Evolutionary conservation across 495 filamentous ascomycete genomes (phyloP), one percentile per base, ranked within the genome.

Genomic region (Pseudoneurospora amorphoporcata): DNA sequence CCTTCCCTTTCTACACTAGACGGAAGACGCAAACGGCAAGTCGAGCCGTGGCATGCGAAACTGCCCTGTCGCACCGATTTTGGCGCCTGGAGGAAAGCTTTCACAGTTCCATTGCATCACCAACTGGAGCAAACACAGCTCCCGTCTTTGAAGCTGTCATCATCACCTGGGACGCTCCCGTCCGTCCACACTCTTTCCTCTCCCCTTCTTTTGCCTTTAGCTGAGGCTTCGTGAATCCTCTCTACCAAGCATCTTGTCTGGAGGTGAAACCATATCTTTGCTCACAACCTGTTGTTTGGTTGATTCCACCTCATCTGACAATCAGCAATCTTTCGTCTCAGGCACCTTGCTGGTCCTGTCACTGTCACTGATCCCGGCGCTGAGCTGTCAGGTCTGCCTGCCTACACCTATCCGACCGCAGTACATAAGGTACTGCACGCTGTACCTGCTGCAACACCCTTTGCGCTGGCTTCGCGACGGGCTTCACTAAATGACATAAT

Each of bases 21-120:
- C 29, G 29, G 53, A 58, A 17, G 53, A 35, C 14, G 53, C 53
- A 65, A 65, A 17, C 53, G 53, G 53, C 53, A 61, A 61, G 53
- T 61, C 35, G 68, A 69, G 68, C 68, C 43, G 53, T 65, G 53
- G 68, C 32, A 39, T 19, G 68, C 68, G 35, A 42, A 41, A 69
- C 35, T 69, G 68, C 35, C 53, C 69, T 70, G n/a, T 47, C 69
- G 69, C 69, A 68, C 71, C 40, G 58, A 72, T 58, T 58, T 32
- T 32, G 23, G 53, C 23, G 53, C 23, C 53, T 16, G 23, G 23
- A 23, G 41, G 10, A 4, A 45, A 58, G 47, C 47, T 61, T 61
- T 61, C 47, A 61, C 23, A 61, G 4, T 61, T 23, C 23, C 23
- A 23, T 23, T 17, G 53, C 53, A 61, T 61, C 53, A 35, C 29